Evolutionary conservation across 2,329 filamentous ascomycete species (phyloP), one percentile per base, ranked within the genome.

Genomic region (Calonectria naviculata): DNA sequence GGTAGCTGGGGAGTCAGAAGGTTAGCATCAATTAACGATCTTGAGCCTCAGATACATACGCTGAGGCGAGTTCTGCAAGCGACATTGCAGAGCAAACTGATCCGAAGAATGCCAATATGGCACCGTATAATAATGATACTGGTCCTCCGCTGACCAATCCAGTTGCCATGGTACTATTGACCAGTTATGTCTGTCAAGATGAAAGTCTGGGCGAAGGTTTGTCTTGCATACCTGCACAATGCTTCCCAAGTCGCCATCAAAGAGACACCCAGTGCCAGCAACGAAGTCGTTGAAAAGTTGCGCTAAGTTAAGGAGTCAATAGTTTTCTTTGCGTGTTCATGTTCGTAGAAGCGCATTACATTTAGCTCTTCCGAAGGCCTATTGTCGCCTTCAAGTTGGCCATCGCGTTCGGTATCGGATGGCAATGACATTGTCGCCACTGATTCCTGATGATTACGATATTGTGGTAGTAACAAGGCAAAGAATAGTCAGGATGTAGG

Each of bases 181-280:
- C 1, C 2, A 24, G 15, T 71, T 42, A 19, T 24, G 42, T 19
- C 31, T 13, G 38, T 21, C 1, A 24, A 26, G 21, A 13, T 10
- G 12, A 19, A 15, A 19, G 3, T 19, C 6, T 38, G n/a, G n/a
- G 8, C 12, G 15, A 0, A n/a, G 7, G 2, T 17, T 17, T 8
- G 1, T 17, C 5, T 5, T 5, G 12, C 46, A 7, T 46, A 74
- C 74, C 73, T 76, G 36, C 70, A 76, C 4, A 76, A 7, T 9
- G 74, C 74, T 64, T 76, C 74, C 74, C 74, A 76, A 19, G 74
- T 75, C 1, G 73, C 67, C 74, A 76, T 76, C 12, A 74, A 24
- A 4, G 61, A 71, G 0, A 74, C 72, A 2, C 66, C 71, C 2
- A 67, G 38, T 1, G 71, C 64, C 2, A 76, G 9, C 74, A 76